These are phyloP conservation scores for Tylopilus cervinicoccineus DNA, from an alignment of 768 basidiomycete species.

Conservation along the genomic window DNA sequence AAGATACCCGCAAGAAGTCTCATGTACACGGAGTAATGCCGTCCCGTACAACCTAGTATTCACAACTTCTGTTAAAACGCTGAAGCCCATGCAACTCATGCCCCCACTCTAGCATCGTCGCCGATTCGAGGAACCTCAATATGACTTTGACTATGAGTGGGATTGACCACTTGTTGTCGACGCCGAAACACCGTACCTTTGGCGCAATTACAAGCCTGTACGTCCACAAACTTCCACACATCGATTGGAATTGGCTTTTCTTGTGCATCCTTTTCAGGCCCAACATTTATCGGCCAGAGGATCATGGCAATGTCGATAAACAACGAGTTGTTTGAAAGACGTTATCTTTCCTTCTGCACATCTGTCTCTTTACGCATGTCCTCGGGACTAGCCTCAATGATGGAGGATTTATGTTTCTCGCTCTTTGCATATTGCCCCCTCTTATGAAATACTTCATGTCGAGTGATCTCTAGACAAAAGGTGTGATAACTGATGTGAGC, in stretches of 20 bases:
- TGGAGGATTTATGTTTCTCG: slow-evolving; percentile 21
- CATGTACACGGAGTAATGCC: no score
- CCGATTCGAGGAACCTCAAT: slow-evolving; percentile 5
- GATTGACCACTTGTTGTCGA: neutral
- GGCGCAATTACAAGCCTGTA: neutral
- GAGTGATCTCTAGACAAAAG: slow-evolving; percentile 18
- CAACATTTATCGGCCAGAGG: slow-evolving; percentile 25
- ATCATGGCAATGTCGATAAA: slow-evolving; percentile 32
- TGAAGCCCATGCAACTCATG: slow-evolving; percentile 4
- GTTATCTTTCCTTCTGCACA: slow-evolving; percentile 22
- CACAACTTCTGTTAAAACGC: neutral
- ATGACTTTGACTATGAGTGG: slow-evolving; percentile 4
- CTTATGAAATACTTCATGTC: neutral
- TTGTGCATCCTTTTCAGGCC: slow-evolving; percentile 1
- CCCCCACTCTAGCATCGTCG: slow-evolving; percentile 6
- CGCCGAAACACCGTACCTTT: no score
- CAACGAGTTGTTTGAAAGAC: slow-evolving; percentile 29
- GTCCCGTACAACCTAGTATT: neutral
- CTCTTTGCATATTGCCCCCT: slow-evolving; percentile 17
- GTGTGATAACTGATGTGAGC: slow-evolving; percentile 1
- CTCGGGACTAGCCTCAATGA: slow-evolving; percentile 11
- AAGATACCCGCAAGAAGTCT: no score
- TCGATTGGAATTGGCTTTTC: slow-evolving; percentile 4
- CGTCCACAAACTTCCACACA: slow-evolving; percentile 7
- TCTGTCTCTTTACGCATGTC: slow-evolving; percentile 18